A percentile compares a stretch with the other conserved stretches of the same genome.
Evolutionary conservation across 139 green algal species (phyloP).

Genomic region (Chlamydomonas sphaeroides): DNA sequence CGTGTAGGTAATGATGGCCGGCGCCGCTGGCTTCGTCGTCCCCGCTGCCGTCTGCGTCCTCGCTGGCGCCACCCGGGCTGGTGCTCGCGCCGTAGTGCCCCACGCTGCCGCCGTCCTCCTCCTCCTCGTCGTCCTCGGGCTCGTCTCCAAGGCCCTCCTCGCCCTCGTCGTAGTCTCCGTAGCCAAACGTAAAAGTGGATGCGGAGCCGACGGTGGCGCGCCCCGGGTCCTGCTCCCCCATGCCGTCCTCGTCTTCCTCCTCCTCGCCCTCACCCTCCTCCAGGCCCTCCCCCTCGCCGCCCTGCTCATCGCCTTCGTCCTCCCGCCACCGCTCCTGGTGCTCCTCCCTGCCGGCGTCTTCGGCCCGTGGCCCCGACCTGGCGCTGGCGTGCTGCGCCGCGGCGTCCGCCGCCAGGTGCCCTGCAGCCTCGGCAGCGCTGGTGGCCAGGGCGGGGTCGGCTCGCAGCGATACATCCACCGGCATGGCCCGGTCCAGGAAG

Average conservation of each 20-base stretch:
- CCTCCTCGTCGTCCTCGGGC: background rate
- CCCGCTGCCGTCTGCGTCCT: too few relatives aligned
- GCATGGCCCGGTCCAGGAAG: slow-evolving; percentile 26
- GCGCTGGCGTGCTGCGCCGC: background rate
- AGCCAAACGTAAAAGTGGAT: background rate
- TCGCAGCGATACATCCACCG: background rate
- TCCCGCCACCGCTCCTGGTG: background rate
- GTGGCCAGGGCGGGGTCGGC: slow-evolving; percentile 11
- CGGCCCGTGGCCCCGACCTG: too few relatives aligned
- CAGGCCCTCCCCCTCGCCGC: background rate
- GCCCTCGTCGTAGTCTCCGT: too few relatives aligned
- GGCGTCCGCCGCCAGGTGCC: background rate
- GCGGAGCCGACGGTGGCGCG: background rate
- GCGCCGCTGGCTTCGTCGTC: too few relatives aligned
- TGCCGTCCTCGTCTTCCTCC: background rate
- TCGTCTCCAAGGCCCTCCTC: background rate
- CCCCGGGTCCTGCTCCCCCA: background rate
- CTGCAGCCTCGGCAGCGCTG: background rate
- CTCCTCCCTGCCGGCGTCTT: background rate
- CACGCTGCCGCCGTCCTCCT: background rate
- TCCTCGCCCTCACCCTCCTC: background rate
- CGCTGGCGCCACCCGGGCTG: too few relatives aligned
- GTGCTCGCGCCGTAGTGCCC: background rate
- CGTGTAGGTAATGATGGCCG: too few relatives aligned
- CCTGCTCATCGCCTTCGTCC: background rate